These are phyloP conservation scores for Pogostemon cablin DNA, from an alignment of 257 asterid species.

Conservation along the genomic window DNA sequence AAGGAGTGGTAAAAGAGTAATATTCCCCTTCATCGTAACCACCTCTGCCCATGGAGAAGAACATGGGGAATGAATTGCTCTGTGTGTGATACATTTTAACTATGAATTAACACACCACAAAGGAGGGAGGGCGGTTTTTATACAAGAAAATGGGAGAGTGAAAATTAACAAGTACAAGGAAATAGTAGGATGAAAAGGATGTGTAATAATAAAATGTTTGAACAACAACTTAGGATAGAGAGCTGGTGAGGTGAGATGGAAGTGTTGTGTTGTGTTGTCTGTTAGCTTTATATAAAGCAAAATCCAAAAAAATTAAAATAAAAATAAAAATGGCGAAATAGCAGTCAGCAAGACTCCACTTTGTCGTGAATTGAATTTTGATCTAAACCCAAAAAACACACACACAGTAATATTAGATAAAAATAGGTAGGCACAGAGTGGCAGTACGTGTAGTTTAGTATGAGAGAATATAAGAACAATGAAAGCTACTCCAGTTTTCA, in stretches of 20 bases:
- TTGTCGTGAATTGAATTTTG: slow-evolving; percentile 44
- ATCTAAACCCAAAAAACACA: slow-evolving; percentile 22
- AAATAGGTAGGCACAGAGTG: slow-evolving; percentile 32
- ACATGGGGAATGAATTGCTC: slow-evolving; percentile 61
- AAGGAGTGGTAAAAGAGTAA: slow-evolving; percentile 31
- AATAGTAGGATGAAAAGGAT: slow-evolving; percentile 56
- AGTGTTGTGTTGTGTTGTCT: slow-evolving; percentile 26
- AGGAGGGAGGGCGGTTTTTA: background rate
- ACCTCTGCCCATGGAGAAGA: slow-evolving; percentile 52
- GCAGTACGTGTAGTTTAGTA: slow-evolving; percentile 33
- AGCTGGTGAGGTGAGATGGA: slow-evolving; percentile 29
- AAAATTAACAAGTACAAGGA: slow-evolving; percentile 29
- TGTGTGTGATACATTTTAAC: slow-evolving; percentile 43
- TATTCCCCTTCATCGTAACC: slow-evolving; percentile 40
- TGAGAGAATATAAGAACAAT: slow-evolving; percentile 30
- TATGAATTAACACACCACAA: background rate
- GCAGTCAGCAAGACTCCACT: slow-evolving; percentile 51
- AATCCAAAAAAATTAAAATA: background rate
- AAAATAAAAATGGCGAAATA: slow-evolving; percentile 48
- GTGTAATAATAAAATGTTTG: slow-evolving; percentile 56
- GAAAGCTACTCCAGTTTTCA: background rate
- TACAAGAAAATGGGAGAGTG: background rate
- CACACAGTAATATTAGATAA: slow-evolving; percentile 40
- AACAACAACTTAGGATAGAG: slow-evolving; percentile 46
- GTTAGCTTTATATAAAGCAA: slow-evolving; percentile 44